Percentiles rank a stretch among this genome's conserved stretches.
These are phyloP conservation scores for Sporothrix luriei DNA, from an alignment of 2,329 filamentous ascomycete species.

Conservation along the genomic window DNA sequence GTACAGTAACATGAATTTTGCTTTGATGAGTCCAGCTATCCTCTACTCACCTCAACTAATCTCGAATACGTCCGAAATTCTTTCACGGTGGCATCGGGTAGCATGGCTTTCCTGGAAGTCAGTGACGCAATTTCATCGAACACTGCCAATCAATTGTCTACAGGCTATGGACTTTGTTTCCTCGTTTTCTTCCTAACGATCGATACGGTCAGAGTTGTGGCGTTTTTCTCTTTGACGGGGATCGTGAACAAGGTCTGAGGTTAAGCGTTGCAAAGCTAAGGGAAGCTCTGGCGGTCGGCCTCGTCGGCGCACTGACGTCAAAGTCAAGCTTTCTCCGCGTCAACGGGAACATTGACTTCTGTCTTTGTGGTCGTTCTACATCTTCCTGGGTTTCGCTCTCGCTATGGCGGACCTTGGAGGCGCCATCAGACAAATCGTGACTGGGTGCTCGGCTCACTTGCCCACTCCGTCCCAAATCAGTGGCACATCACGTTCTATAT, in stretches of 20 bases:
- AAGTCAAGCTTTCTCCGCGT: not conserved
- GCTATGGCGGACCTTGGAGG: no score
- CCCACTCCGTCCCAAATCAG: constrained; percentile 13
- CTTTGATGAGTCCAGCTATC: not conserved
- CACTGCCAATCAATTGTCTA: no score
- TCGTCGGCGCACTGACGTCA: not conserved
- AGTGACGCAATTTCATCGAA: not conserved
- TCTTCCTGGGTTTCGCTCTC: not conserved
- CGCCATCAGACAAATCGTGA: not conserved
- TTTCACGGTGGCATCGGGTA: not conserved
- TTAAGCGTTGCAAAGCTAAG: not conserved
- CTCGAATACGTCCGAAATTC: no score
- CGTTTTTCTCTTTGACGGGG: not conserved
- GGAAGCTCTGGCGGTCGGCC: not conserved
- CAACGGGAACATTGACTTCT: no score
- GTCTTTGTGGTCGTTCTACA: not conserved
- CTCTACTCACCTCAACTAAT: not conserved
- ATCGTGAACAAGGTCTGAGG: not conserved
- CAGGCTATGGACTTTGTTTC: constrained; percentile 2
- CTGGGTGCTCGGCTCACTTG: not conserved
- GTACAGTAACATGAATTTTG: not conserved
- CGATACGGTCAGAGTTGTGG: not conserved
- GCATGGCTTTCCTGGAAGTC: not conserved
- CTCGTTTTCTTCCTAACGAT: not conserved
- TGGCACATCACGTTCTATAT: not conserved